phyloP scores from a whole-genome alignment of 2,329 filamentous ascomycete genomes.

The Colletotrichum tanaceti region DNA sequence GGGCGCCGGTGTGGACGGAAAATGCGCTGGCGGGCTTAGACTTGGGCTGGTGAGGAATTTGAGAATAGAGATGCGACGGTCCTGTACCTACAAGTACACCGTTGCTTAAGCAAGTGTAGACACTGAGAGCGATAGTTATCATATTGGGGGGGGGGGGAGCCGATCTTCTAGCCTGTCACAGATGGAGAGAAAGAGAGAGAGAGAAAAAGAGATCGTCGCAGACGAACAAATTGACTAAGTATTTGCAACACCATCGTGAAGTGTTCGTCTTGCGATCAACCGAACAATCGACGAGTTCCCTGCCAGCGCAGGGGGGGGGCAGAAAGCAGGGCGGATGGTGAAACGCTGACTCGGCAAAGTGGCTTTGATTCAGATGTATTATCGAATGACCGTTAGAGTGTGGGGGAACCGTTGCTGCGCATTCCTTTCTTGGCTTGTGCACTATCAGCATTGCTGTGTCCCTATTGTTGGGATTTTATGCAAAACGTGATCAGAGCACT shows the following conservation, averaged over 20 bases:
- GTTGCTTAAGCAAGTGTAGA: too few relatives aligned
- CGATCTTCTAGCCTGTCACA: background rate
- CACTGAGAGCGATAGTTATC: background rate
- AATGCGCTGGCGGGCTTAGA: constrained; percentile 10
- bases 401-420: constrained; percentile 17
- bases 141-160: too few relatives aligned
- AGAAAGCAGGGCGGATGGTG: constrained; percentile 22
- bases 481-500: constrained; percentile 30
- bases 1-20: constrained; percentile 38
- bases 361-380: constrained; percentile 27
- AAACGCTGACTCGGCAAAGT: constrained; percentile 35
- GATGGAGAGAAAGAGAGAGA: too few relatives aligned
- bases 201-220: background rate
- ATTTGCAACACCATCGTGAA: constrained; percentile 24
- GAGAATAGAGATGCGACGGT: background rate
- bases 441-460: constrained; percentile 12
- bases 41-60: constrained; percentile 23
- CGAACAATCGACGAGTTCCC: background rate
- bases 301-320: constrained; percentile 22
- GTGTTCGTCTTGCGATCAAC: constrained; percentile 25
- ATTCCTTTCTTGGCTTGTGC: background rate
- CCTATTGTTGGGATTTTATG: constrained; percentile 9
- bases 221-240: background rate
- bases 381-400: constrained; percentile 30
- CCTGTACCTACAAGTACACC: background rate